Evolutionary conservation across 2,329 filamentous ascomycete species (phyloP).

Genomic region (Cladosporium sp.): DNA sequence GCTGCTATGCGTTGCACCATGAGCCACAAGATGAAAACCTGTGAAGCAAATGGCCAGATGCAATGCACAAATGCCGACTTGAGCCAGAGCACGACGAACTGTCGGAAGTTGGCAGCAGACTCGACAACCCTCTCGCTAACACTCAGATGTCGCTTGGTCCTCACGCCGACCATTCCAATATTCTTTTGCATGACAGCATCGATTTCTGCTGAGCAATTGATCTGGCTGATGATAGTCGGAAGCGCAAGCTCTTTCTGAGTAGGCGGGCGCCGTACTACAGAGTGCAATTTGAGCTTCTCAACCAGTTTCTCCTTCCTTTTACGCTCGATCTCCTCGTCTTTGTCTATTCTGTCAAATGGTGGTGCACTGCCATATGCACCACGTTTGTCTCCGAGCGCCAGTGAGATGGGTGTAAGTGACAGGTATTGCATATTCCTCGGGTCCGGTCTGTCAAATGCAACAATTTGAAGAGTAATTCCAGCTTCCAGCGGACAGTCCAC

Average conservation of each 20-base stretch:
- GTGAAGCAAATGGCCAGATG: constrained; percentile 72
- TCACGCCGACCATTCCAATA: constrained; percentile 76
- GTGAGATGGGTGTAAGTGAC: constrained; percentile 82
- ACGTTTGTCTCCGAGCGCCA: constrained; percentile 76
- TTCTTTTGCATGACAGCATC: constrained; percentile 85
- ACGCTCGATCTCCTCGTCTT: constrained; percentile 68
- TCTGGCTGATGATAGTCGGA: constrained; percentile 80
- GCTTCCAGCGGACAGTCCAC: constrained; percentile 68
- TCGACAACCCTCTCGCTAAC: constrained; percentile 94
- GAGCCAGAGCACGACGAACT: constrained; percentile 67
- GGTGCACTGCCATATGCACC: constrained; percentile 40
- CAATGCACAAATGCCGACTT: constrained; percentile 73
- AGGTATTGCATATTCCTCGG: constrained; percentile 95
- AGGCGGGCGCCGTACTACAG: constrained; percentile 71
- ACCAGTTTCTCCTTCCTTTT: constrained; percentile 67
- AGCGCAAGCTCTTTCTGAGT: constrained; percentile 83
- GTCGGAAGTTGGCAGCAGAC: constrained; percentile 83
- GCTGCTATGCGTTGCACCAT: constrained; percentile 78
- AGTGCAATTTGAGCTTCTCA: constrained; percentile 85
- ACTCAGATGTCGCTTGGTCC: constrained; percentile 80
- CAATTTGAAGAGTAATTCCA: constrained; percentile 76
- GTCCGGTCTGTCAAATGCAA: constrained; percentile 83
- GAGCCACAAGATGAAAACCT: constrained; percentile 72
- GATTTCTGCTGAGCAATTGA: constrained; percentile 94
- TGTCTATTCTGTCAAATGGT: constrained; percentile 61